These are phyloP conservation scores for Ascomycota sp. DNA, from an alignment of 2,329 filamentous ascomycete species.

Conservation along the genomic window DNA sequence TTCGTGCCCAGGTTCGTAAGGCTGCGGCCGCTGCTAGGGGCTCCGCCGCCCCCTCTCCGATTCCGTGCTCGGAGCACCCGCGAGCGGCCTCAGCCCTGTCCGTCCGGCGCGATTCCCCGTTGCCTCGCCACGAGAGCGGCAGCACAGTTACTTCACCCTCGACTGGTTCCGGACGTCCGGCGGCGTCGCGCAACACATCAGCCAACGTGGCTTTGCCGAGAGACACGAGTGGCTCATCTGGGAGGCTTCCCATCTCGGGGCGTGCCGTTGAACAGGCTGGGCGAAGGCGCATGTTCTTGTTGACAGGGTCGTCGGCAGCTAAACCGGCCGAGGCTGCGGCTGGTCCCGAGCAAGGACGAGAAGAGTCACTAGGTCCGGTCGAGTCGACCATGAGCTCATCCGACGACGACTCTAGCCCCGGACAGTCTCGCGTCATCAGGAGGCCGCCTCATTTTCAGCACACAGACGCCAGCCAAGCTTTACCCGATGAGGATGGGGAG, in stretches of 20 bases:
- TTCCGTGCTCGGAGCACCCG: slow-evolving; percentile 26
- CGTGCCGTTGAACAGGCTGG: slow-evolving; percentile 9
- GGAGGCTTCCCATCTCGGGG: slow-evolving; percentile 5
- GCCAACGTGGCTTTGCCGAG: slow-evolving; percentile 18
- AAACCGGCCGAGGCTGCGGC: slow-evolving; percentile 7
- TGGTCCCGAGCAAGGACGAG: slow-evolving; percentile 6
- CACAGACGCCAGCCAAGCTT: slow-evolving; percentile 15
- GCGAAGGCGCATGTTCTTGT: slow-evolving; percentile 22
- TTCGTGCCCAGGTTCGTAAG: slow-evolving; percentile 75
- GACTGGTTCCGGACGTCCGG: slow-evolving; percentile 21
- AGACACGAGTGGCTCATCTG: slow-evolving; percentile 14
- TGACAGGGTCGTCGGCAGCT: slow-evolving; percentile 13
- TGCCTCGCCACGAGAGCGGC: slow-evolving; percentile 25
- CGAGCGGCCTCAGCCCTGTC: slow-evolving; percentile 33
- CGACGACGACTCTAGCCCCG: slow-evolving; percentile 25
- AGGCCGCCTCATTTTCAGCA: slow-evolving; percentile 32
- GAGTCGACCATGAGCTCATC: slow-evolving; percentile 18
- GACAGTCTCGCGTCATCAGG: slow-evolving; percentile 38
- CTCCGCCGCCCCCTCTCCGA: slow-evolving; percentile 35
- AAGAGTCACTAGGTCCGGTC: slow-evolving; percentile 14
- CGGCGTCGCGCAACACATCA: slow-evolving; percentile 26
- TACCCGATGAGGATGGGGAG: slow-evolving; percentile 33
- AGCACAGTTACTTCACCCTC: slow-evolving; percentile 19
- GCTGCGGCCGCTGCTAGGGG: slow-evolving; percentile 37
- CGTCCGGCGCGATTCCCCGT: slow-evolving; percentile 35